Base-by-base conservation (phyloP, 306 rosid species). In the Vigna nakashimae region DNA sequence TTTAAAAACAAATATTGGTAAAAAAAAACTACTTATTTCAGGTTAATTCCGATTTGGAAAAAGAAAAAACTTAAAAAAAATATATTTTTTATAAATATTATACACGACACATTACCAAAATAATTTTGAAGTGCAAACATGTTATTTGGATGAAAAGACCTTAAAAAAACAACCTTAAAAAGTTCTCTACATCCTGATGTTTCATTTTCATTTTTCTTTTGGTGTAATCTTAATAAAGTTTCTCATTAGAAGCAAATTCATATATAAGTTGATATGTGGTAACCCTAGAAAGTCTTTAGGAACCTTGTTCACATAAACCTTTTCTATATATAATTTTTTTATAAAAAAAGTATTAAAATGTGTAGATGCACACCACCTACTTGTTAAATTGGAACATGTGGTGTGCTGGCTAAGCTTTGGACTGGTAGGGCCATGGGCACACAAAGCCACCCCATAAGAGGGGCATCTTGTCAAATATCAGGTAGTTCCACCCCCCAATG, bases 311-410 rank as follows among this genome's bases (percentile, higher is more conserved):
- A 45, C 50, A 45, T 10, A 11, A 45, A 45, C 5, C 18, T 17
- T 2, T 52, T 52, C 1, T 52, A 6, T 52, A 42, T 52, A 1
- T 8, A 36, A 34, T 34, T 34, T 34, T 34, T 34, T 34, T 24
- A 0, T 2, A 24, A 5, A 7, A 6, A 26, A 5, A 2, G 16
- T 43, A 86, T 79, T 57, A 46, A 81, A 84, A 68, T 69, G 66
- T 68, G 17, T 79, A 71, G 84, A 85, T 82, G 77, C 84, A 65
- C 82, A 76, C 87, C 86, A 88, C 82, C 91, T 73, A 87, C 81
- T 77, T 66, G 92, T 79, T 88, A 83, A 85, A 86, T 84, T 74
- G 71, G 57, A 89, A 69, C 93, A 93, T 84, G 98, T 92, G 98
- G 86, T 82, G 73, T 89, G 98, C 74, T 84, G 86, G 91, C 71